phyloP scores from a whole-genome alignment of 75 land plant genomes.

The Cupressus sempervirens region DNA sequence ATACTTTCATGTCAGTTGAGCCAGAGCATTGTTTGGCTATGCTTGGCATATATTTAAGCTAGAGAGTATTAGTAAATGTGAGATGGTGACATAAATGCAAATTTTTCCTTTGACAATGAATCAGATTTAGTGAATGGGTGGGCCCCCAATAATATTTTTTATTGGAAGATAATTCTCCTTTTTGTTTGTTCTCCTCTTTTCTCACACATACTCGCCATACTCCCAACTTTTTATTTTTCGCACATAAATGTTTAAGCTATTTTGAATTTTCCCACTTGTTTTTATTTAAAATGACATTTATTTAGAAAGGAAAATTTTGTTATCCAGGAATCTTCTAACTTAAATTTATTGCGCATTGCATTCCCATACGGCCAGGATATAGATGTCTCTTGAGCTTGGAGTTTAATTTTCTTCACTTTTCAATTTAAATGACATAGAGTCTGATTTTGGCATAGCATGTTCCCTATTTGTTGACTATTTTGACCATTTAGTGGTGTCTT shows the following conservation, averaged over 20 bases:
- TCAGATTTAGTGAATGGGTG: not conserved
- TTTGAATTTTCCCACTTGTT: not conserved
- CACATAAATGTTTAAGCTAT: not conserved
- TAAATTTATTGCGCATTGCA: not conserved
- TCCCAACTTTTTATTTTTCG: not conserved
- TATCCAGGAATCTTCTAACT: not conserved
- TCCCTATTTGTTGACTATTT: not conserved
- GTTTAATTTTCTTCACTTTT: not conserved
- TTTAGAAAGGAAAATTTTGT: not conserved
- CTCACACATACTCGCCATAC: not conserved
- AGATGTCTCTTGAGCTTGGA: not conserved
- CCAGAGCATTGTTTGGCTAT: not conserved
- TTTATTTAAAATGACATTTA: not conserved
- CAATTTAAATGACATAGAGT: not conserved
- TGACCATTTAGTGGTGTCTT: not conserved
- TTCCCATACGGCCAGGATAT: not conserved
- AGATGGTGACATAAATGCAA: not conserved
- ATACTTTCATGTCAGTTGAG: not conserved
- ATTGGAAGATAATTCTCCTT: not conserved
- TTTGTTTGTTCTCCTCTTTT: not conserved
- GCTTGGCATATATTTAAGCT: not conserved
- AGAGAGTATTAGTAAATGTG: not conserved
- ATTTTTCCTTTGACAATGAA: not conserved
- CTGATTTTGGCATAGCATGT: not conserved
- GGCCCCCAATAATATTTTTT: not conserved